phyloP scores from a whole-genome alignment of 2,329 filamentous ascomycete genomes.

The Lachnum nothofagi region DNA sequence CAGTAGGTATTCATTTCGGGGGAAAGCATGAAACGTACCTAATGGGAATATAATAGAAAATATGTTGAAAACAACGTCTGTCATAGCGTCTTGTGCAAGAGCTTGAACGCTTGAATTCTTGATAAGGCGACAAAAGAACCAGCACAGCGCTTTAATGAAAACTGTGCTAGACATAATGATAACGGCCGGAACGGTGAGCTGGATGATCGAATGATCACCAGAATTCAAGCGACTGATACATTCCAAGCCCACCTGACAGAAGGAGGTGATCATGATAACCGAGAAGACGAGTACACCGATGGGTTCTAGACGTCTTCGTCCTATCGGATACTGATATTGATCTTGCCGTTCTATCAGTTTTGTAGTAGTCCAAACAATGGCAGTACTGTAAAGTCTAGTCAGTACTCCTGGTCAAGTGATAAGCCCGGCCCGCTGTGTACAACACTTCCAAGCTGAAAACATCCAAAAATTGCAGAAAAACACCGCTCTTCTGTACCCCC shows the following conservation, averaged over 20 bases:
- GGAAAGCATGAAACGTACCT: constrained; percentile 20
- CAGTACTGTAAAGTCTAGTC: constrained; percentile 39
- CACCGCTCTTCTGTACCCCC: no score
- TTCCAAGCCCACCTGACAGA: constrained; percentile 56
- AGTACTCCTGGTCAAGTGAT: no score
- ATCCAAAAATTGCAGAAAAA: no score
- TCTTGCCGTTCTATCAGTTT: constrained; percentile 46
- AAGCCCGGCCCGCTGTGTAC: no score
- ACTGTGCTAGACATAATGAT: constrained; percentile 53
- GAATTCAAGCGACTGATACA: constrained; percentile 54
- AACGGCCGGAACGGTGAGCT: constrained; percentile 49
- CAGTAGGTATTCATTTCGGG: neutral
- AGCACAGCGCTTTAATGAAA: constrained; percentile 55
- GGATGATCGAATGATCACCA: constrained; percentile 41
- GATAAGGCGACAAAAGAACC: constrained; percentile 53
- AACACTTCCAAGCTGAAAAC: no score
- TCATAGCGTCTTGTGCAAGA: constrained; percentile 59
- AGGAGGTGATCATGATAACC: constrained; percentile 59
- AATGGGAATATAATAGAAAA: constrained; percentile 58
- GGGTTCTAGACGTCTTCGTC: constrained; percentile 52
- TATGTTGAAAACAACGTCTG: constrained; percentile 60
- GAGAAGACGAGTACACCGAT: constrained; percentile 59
- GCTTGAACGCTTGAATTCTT: constrained; percentile 62
- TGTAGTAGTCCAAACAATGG: constrained; percentile 58
- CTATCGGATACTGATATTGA: constrained; percentile 48